Base-by-base conservation (phyloP, 1,284 basidiomycete genomes). In the Abortiporus biennis region DNA sequence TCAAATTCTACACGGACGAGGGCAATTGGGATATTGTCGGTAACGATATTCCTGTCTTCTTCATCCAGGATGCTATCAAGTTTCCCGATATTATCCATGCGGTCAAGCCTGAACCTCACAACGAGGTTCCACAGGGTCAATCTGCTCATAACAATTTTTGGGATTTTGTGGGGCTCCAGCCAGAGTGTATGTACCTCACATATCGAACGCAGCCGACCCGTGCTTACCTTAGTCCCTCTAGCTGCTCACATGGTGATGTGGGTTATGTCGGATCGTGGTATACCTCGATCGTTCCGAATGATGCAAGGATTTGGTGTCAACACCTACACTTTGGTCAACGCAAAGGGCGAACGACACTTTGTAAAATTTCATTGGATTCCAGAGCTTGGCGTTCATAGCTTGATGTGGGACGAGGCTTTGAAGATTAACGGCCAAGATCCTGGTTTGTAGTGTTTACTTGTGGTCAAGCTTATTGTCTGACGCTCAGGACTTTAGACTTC, bases 281-380 rank as follows among this genome's bases (percentile, higher is more conserved):
- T 92, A 45, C 90, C 90, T 11, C 78, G 86, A 23, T 89, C 85
- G 2, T 85, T 69, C 60, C 77, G 88, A 38, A 88, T 86, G 81
- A 87, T 93, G 78, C 85, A 89, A 65, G 91, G 82, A 4, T 91
- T 91, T 49, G 85, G 86, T 9, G 85, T 91, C 21, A 88, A 92
- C 61, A 88, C 87, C 0, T 92, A 71, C 62, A 81, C 84, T 4
- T 69, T 92, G 11, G 55, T 83, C 43, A 89, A 89, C 52, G 68
- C 64, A 0, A 57, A 73, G 13, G 79, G 80, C 39, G 73, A 88
- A 54, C 73, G 78, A 1, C 71, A 74, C 46, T 92, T 91, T 52
- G 89, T 91, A 62, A 92, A 92, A 61, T 92, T 90, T 62, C 87
- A 92, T 60, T 87, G 78, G 69, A 76, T 77, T 29, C 86, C 87